These are phyloP conservation scores for Aphanomyces astaci DNA, from an alignment of 352 stramenopile species.

Conservation along the genomic window DNA sequence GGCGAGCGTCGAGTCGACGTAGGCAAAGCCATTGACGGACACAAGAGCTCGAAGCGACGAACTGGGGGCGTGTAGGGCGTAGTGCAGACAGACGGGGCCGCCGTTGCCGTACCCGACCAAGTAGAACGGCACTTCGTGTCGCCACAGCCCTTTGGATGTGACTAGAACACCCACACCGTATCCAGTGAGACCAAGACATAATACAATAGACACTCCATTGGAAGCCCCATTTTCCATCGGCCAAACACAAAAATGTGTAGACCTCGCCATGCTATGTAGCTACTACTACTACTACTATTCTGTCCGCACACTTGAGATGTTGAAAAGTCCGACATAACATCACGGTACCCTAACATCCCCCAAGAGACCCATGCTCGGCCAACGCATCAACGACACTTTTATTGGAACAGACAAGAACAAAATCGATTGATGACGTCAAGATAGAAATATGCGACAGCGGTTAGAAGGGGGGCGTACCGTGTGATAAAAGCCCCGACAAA, in stretches of 20 bases:
- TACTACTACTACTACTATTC: no score
- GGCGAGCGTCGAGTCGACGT: slow-evolving; percentile 86
- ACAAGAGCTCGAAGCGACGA: slow-evolving; percentile 64
- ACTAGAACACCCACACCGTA: slow-evolving; percentile 8
- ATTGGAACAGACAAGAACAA: background rate
- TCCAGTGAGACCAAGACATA: background rate
- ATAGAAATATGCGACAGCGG: no score
- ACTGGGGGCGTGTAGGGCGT: slow-evolving; percentile 45
- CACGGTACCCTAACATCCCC: no score
- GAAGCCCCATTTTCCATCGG: no score
- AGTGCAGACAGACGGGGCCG: slow-evolving; percentile 79
- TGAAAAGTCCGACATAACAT: no score
- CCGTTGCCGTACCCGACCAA: slow-evolving; percentile 90
- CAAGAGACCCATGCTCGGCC: no score
- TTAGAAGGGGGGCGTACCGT: no score
- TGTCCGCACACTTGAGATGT: no score
- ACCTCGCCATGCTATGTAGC: no score
- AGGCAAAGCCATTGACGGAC: slow-evolving; percentile 84
- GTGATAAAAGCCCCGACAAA: slow-evolving; percentile 73
- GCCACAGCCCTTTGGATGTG: slow-evolving; percentile 32
- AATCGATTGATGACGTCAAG: background rate
- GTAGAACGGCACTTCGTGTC: slow-evolving; percentile 82
- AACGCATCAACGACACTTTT: no score
- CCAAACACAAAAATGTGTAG: no score
- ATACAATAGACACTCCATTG: no score